phyloP scores from a whole-genome alignment of 441 rosid genomes.

The Croton setiger region DNA sequence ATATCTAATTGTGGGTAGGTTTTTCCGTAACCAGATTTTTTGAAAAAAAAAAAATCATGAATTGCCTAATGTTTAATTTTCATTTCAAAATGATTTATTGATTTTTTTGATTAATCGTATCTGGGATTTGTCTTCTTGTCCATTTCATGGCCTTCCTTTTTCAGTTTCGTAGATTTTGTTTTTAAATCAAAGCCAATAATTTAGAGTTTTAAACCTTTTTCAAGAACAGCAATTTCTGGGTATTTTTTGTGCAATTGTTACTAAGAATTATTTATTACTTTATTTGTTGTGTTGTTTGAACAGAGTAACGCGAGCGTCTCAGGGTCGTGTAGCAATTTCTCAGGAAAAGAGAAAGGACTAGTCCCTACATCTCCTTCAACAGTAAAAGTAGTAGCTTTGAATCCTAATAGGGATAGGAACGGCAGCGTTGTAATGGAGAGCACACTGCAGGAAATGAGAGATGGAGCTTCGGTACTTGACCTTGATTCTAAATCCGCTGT shows the following conservation, averaged over 20 bases:
- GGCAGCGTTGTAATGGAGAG: conserved; percentile 46
- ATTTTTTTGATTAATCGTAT: background rate
- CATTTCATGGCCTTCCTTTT: background rate
- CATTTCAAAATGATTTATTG: background rate
- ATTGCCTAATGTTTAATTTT: background rate
- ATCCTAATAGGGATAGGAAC: conserved; percentile 44
- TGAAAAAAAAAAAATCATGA: too few relatives aligned
- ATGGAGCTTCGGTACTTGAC: conserved; percentile 39
- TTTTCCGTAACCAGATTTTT: background rate
- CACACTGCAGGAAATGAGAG: conserved; percentile 38
- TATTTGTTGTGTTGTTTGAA: conserved; percentile 10
- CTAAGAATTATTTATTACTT: background rate
- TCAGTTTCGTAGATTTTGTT: background rate
- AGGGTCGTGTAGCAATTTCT: conserved; percentile 42
- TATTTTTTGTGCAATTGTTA: background rate
- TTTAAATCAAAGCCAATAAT: background rate
- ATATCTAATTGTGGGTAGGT: conserved; percentile 16
- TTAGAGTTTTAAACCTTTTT: background rate
- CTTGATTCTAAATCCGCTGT: conserved; percentile 42
- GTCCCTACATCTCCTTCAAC: conserved; percentile 31
- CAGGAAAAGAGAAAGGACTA: conserved; percentile 37
- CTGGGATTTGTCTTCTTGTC: background rate
- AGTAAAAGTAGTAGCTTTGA: conserved; percentile 35
- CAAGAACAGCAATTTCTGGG: background rate
- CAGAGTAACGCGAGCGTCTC: conserved; percentile 62